phyloP scores from a whole-genome alignment of 2,329 filamentous ascomycete species.

The Verticillium alfalfae region DNA sequence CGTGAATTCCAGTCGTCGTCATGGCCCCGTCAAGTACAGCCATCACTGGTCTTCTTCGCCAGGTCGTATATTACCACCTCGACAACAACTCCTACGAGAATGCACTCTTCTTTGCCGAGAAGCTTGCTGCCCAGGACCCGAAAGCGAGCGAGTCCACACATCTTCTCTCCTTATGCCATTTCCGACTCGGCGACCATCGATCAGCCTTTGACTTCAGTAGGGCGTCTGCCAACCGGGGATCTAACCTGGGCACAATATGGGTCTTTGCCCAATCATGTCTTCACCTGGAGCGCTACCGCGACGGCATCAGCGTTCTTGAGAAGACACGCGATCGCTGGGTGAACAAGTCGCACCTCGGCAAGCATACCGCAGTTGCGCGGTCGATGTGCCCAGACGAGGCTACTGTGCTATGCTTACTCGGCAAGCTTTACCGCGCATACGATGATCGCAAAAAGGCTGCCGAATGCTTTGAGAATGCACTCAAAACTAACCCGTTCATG shows the following conservation, averaged over 20 bases:
- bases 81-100: slow-evolving; percentile 88
- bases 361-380: slow-evolving; percentile 72
- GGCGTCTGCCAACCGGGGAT: slow-evolving; percentile 61
- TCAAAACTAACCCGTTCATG: slow-evolving; percentile 91
- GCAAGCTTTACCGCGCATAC: slow-evolving; percentile 79
- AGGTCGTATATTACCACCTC: slow-evolving; percentile 64
- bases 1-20: slow-evolving; percentile 8
- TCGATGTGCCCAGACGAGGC: slow-evolving; percentile 77
- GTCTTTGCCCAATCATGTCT: slow-evolving; percentile 88
- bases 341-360: slow-evolving; percentile 71
- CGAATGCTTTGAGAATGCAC: slow-evolving; percentile 77
- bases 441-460: slow-evolving; percentile 80
- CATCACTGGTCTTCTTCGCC: slow-evolving; percentile 48
- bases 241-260: slow-evolving; percentile 82
- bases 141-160: slow-evolving; percentile 76
- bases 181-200: slow-evolving; percentile 75
- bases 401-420: slow-evolving; percentile 75
- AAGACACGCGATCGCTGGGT: slow-evolving; percentile 73
- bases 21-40: slow-evolving; percentile 50
- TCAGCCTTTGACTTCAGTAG: slow-evolving; percentile 82
- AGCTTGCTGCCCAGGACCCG: slow-evolving; percentile 78
- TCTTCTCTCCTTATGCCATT: slow-evolving; percentile 77
- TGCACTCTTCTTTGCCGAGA: slow-evolving; percentile 87
- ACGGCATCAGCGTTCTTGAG: slow-evolving; percentile 80
- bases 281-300: slow-evolving; percentile 68